These are phyloP conservation scores for Apiospora hydei DNA, from an alignment of 2,329 filamentous ascomycete genomes.

Conservation along the genomic window DNA sequence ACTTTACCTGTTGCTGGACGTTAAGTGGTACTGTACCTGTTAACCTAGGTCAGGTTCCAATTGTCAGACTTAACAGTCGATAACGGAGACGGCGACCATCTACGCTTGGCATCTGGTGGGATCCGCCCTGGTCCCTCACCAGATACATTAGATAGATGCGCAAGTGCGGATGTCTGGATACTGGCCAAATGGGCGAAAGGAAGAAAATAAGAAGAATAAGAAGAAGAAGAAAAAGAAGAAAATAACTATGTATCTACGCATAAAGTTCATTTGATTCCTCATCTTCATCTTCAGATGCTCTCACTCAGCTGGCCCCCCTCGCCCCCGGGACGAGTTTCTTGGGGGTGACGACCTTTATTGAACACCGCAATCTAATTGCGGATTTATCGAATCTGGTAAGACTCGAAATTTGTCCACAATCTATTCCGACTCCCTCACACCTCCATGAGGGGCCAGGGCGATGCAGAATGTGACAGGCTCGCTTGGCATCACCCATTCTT, in stretches of 20 bases:
- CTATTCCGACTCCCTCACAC: neutral
- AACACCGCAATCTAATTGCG: neutral
- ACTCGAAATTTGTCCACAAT: neutral
- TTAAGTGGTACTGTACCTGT: neutral
- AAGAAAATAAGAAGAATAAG: neutral
- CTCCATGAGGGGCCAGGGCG: constrained; percentile 14
- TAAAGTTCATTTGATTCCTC: neutral
- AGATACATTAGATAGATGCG: neutral
- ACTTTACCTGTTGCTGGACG: neutral
- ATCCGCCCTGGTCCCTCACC: neutral
- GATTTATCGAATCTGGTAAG: neutral
- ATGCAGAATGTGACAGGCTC: constrained; percentile 4
- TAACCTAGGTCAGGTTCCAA: neutral
- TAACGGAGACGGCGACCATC: constrained; percentile 9
- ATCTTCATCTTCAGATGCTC: constrained; percentile 1
- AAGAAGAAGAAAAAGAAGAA: neutral
- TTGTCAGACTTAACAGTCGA: neutral
- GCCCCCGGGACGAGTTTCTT: neutral
- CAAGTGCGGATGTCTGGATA: neutral
- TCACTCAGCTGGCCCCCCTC: neutral
- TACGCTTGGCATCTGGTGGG: neutral
- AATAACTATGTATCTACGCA: neutral
- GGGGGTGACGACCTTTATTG: neutral
- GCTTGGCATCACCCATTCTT: constrained; percentile 8
- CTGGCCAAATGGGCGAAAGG: neutral